These are phyloP conservation scores for Penicillium subrubescens DNA, from an alignment of 495 filamentous ascomycete genomes.

Conservation along the genomic window DNA sequence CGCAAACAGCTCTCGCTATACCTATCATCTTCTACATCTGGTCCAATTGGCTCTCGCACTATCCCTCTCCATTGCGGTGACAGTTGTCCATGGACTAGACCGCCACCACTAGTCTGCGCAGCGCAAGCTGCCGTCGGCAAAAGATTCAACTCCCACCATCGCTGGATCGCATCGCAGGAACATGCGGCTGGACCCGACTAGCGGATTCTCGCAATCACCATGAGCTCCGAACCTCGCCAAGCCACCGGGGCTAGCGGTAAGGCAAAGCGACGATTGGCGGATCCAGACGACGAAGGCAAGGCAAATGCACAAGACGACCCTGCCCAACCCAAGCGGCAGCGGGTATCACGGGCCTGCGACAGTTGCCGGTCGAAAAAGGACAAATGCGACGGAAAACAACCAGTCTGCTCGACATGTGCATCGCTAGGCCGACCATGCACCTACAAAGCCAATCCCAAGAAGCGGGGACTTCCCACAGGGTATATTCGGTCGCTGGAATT, in stretches of 20 bases:
- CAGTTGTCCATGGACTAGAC: constrained; percentile 22
- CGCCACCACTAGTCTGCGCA: constrained; percentile 12
- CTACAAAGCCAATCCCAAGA: constrained; percentile 69
- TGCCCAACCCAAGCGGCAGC: constrained; percentile 43
- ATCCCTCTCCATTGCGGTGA: constrained; percentile 9
- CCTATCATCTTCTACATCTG: not conserved
- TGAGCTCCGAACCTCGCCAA: constrained; percentile 47
- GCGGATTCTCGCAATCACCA: constrained; percentile 45
- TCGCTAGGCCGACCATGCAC: constrained; percentile 62
- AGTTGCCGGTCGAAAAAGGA: constrained; percentile 66
- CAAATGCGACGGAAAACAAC: constrained; percentile 67
- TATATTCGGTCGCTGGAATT: constrained; percentile 46
- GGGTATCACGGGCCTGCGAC: constrained; percentile 67
- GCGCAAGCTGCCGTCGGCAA: constrained; percentile 34
- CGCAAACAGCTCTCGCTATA: not conserved
- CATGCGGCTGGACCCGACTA: constrained; percentile 35
- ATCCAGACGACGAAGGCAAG: constrained; percentile 36
- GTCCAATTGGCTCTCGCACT: constrained; percentile 6
- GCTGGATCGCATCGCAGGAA: constrained; percentile 30
- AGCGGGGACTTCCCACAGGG: constrained; percentile 57
- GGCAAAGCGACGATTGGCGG: constrained; percentile 39
- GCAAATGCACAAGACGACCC: constrained; percentile 31
- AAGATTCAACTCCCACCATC: constrained; percentile 32
- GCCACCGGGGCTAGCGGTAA: constrained; percentile 33
- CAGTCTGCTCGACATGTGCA: constrained; percentile 64